Evolutionary conservation across 2,329 filamentous ascomycete genomes (phyloP).

Genomic region (Thelonectria olida): DNA sequence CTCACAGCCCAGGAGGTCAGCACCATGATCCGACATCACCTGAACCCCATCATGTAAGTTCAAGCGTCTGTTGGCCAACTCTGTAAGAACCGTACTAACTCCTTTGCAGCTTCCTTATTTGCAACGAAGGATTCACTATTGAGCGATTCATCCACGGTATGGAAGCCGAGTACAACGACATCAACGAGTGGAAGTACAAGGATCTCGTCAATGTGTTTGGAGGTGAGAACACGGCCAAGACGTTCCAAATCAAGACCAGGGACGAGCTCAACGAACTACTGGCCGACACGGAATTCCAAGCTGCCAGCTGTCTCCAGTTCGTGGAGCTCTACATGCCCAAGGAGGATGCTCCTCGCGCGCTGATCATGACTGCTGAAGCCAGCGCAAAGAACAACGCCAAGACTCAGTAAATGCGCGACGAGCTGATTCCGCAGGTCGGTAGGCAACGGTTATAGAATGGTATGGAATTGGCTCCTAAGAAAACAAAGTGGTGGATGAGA

Average conservation of each 20-base stretch:
- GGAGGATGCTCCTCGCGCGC: constrained; percentile 77
- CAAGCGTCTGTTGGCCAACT: not conserved
- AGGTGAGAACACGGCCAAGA: constrained; percentile 66
- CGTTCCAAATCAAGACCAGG: constrained; percentile 74
- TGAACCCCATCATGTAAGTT: constrained; percentile 79
- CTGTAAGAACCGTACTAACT: constrained; percentile 29
- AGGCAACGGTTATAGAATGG: constrained; percentile 18
- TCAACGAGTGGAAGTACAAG: constrained; percentile 78
- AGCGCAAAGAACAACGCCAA: constrained; percentile 74
- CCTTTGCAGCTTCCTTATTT: constrained; percentile 75
- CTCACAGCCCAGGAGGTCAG: constrained; percentile 85
- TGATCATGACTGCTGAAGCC: constrained; percentile 76
- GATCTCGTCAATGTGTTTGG: constrained; percentile 75
- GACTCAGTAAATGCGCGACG: constrained; percentile 36
- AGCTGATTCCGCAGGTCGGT: constrained; percentile 3
- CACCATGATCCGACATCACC: constrained; percentile 80
- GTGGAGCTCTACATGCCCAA: constrained; percentile 85
- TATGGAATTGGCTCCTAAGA: constrained; percentile 8
- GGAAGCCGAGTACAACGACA: constrained; percentile 83
- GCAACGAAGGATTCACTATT: constrained; percentile 90
- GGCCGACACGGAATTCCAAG: constrained; percentile 69
- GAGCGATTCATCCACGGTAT: constrained; percentile 89
- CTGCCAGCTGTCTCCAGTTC: constrained; percentile 67
- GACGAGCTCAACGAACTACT: constrained; percentile 74
- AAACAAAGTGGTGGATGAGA: constrained; percentile 22